Evolutionary conservation across 768 basidiomycete species (phyloP).

Genomic region (Chlorophyllum brunneum): DNA sequence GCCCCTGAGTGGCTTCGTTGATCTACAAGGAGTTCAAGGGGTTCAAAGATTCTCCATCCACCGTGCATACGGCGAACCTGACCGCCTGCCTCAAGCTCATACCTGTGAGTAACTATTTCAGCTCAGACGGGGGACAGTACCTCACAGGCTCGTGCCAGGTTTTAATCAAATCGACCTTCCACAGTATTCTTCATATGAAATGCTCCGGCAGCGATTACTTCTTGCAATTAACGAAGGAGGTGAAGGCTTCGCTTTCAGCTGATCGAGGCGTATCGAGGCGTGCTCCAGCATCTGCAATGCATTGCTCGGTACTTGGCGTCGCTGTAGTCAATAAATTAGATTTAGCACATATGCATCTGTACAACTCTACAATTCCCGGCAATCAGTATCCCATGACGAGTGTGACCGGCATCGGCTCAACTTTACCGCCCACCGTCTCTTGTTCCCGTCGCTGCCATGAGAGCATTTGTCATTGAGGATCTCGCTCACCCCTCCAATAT

Average conservation of each 20-base stretch:
- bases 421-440: constrained; percentile 5
- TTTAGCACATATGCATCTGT: constrained; percentile 12
- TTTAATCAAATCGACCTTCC: constrained; percentile 96
- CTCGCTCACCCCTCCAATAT: constrained; percentile 68
- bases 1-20: constrained; percentile 90
- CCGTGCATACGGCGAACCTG: constrained; percentile 82
- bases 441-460: constrained; percentile 45
- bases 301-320: constrained; percentile 3
- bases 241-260: constrained; percentile 88
- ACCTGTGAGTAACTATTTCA: constrained; percentile 56
- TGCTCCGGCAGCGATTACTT: constrained; percentile 85
- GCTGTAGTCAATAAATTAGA: constrained; percentile 14
- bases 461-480: constrained; percentile 70
- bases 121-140: no score
- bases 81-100: constrained; percentile 85
- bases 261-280: constrained; percentile 31
- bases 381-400: not conserved
- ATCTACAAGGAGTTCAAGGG: constrained; percentile 93
- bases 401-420: not conserved
- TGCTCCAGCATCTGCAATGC: constrained; percentile 3
- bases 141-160: constrained; percentile 38
- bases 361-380: constrained; percentile 1
- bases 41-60: constrained; percentile 96
- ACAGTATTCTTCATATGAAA: constrained; percentile 94
- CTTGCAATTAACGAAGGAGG: constrained; percentile 95